phyloP scores from a whole-genome alignment of 2,329 filamentous ascomycete species.

The Verticillium isaacii region DNA sequence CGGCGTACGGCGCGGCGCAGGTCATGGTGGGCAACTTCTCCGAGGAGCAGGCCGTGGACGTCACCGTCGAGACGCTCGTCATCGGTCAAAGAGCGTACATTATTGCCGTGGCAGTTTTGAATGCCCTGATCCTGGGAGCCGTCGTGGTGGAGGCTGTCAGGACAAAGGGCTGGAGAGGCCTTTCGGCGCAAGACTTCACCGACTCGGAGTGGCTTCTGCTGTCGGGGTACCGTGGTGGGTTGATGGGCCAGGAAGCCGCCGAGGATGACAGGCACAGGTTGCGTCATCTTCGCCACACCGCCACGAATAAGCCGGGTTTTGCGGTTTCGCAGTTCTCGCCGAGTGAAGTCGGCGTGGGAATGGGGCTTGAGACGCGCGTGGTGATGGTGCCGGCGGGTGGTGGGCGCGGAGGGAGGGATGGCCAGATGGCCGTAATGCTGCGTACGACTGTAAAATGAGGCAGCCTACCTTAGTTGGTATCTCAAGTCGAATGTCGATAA shows the following conservation, averaged over 20 bases:
- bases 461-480: too few species aligned
- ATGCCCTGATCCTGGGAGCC: background rate
- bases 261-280: background rate
- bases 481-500: too few species aligned
- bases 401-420: background rate
- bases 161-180: constrained; percentile 1
- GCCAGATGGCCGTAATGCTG: background rate
- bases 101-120: background rate
- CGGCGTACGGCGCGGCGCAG: constrained; percentile 25
- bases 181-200: background rate
- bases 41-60: constrained; percentile 2
- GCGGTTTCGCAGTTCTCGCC: background rate
- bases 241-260: background rate
- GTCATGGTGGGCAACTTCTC: constrained; percentile 22
- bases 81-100: constrained; percentile 4
- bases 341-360: background rate
- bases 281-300: background rate
- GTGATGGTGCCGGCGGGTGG: background rate
- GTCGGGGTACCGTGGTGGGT: background rate
- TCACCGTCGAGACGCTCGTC: constrained; percentile 11
- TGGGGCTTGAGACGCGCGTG: background rate
- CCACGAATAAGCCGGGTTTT: background rate
- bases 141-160: constrained; percentile 2
- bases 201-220: background rate
- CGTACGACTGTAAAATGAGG: background rate